Conservation (phyloP, 2,329 filamentous ascomycete genomes). For the Metarhizium humberi region DNA sequence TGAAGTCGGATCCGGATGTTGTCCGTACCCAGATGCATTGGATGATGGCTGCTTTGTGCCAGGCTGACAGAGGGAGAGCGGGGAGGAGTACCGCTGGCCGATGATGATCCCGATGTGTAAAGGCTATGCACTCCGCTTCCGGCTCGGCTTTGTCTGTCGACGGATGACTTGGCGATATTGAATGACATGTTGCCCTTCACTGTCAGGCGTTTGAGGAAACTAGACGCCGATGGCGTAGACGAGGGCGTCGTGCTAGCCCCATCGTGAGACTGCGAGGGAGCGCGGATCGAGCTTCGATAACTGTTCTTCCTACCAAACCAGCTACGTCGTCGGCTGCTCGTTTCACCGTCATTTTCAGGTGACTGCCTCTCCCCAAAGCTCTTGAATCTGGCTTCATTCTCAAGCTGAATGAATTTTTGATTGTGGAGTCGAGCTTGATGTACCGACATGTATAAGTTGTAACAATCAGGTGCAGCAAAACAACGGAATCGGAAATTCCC, state of each 20-base stretch:
- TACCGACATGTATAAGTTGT: slow-evolving; percentile 73
- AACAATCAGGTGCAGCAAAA: slow-evolving; percentile 65
- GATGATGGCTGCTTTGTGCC: slow-evolving; percentile 39
- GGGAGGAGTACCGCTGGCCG: slow-evolving; percentile 37
- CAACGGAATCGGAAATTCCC: slow-evolving; percentile 87
- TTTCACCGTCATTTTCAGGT: slow-evolving; percentile 36
- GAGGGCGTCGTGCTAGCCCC: slow-evolving; percentile 58
- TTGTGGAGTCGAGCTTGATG: slow-evolving; percentile 88
- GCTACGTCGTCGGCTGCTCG: slow-evolving; percentile 37
- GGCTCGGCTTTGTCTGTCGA: slow-evolving; percentile 46
- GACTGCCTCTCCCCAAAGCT: slow-evolving; percentile 54
- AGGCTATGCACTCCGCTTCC: slow-evolving; percentile 47
- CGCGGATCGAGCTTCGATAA: slow-evolving; percentile 52
- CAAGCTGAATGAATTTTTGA: slow-evolving; percentile 67
- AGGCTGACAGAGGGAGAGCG: slow-evolving; percentile 50
- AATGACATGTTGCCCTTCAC: slow-evolving; percentile 62
- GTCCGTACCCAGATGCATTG: slow-evolving; percentile 51
- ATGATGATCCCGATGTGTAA: slow-evolving; percentile 51
- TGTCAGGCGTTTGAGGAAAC: slow-evolving; percentile 73
- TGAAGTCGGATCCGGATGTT: slow-evolving; percentile 85
- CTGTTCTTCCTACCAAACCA: slow-evolving; percentile 58
- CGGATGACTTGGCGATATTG: slow-evolving; percentile 72
- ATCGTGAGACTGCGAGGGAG: slow-evolving; percentile 60
- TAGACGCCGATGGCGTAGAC: slow-evolving; percentile 59
- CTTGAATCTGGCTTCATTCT: slow-evolving; percentile 60